A percentile compares a stretch with the other conserved stretches of the same genome.
Conservation (phyloP, 495 filamentous ascomycete genomes). For the Aspergillus heteromorphus region DNA sequence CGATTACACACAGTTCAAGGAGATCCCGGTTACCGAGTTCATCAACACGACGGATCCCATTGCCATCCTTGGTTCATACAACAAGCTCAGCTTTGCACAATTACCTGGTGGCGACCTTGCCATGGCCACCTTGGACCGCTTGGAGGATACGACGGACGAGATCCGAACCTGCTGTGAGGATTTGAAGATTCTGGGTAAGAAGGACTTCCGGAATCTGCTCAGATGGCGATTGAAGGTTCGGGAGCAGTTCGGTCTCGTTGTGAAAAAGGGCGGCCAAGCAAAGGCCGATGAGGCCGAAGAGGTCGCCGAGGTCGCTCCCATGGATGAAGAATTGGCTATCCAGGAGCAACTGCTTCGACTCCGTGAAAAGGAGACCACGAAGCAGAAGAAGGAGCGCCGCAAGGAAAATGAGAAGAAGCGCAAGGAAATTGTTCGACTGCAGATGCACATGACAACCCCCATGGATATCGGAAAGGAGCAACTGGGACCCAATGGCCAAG, state of each 20-base stretch:
- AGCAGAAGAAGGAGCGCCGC: conserved; percentile 73
- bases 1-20: conserved; percentile 88
- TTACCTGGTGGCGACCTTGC: conserved; percentile 76
- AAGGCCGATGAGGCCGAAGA: conserved; percentile 58
- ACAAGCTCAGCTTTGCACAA: conserved; percentile 77
- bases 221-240: conserved; percentile 87
- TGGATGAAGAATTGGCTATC: conserved; percentile 90
- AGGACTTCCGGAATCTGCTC: conserved; percentile 90
- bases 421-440: conserved; percentile 86
- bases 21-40: conserved; percentile 82
- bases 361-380: conserved; percentile 65
- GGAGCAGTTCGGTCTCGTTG: conserved; percentile 81
- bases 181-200: conserved; percentile 84
- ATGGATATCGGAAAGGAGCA: conserved; percentile 96
- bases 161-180: conserved; percentile 81
- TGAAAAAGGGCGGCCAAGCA: conserved; percentile 53
- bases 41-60: conserved; percentile 94
- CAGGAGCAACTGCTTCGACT: conserved; percentile 81
- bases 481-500: conserved; percentile 66
- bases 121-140: conserved; percentile 73
- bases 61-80: conserved; percentile 83
- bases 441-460: conserved; percentile 92
- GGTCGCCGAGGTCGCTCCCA: conserved; percentile 71
- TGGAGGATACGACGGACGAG: conserved; percentile 91
- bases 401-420: conserved; percentile 86